Base-by-base conservation (phyloP, 2,329 filamentous ascomycete genomes). In the Alternaria metachromatica region DNA sequence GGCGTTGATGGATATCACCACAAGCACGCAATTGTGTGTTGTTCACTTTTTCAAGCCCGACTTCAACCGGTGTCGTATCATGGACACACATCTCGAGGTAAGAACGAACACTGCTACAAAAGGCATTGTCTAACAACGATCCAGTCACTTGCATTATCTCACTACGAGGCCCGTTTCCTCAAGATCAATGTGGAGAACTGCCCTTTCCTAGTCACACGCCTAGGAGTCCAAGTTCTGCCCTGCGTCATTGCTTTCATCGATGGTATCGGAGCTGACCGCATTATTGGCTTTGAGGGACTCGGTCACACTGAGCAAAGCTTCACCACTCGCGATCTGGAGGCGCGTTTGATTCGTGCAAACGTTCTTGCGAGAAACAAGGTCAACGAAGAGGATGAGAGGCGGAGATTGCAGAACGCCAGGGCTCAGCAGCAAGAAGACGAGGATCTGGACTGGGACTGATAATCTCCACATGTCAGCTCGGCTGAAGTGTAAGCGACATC, bases 41-140 rank as follows among this genome's bases (percentile, higher is more conserved):
- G 85, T 90, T 23, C 88, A 90, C 74, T 90, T 90, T 76, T 87
- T 86, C 75, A 88, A 90, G 72, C 83, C 87, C 3, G 88, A 90
- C 72, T 90, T 90, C 76, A 82, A 84, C 20, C 84, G 88, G 58
- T 90, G 88, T 77, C 79, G 81, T 11, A 84, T 87, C 58, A 90
- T 90, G 88, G 88, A 90, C 73, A 81, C 80, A 53, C 87, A 87
- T 74, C 81, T 90, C 11, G 80, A 84, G 53, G 78, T 84, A 59
- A 66, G 73, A 69, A 21, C 18, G 23, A 53, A 23, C 15, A 15
- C 20, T 48, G 6, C 15, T 50, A 20, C 18, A 7, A 20, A 45
- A 18, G 56, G 20, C 3, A 13, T 33, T 6, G 25, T 20, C 51
- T 60, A n/a, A 59, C 23, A 37, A 45, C 25, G 44, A 13, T 26